A percentile compares a stretch with the other conserved stretches of the same genome.
These are phyloP conservation scores for Oryza punctata DNA, from an alignment of 176 grass and related monocot species.

Conservation along the genomic window DNA sequence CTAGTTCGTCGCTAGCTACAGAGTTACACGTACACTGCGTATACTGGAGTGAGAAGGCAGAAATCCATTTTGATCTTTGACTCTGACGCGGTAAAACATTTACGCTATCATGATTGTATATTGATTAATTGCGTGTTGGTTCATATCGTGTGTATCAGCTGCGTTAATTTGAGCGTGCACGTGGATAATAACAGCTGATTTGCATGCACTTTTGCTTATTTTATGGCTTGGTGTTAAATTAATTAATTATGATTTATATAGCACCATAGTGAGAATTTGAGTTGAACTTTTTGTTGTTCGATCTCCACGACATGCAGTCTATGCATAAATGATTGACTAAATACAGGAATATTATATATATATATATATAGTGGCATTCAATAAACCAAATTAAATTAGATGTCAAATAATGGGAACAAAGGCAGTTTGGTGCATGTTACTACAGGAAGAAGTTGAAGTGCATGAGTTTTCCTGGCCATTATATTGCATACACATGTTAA, in stretches of 20 bases:
- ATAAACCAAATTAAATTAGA: no score
- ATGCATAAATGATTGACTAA: background rate
- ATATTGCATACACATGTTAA: no score
- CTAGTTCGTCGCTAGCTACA: background rate
- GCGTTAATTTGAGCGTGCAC: background rate
- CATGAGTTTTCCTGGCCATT: no score
- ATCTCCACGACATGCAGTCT: background rate
- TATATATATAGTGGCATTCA: no score
- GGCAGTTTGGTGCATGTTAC: no score
- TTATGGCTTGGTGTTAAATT: background rate
- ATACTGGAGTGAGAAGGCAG: background rate
- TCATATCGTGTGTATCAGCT: background rate
- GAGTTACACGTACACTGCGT: background rate
- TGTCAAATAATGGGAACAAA: no score
- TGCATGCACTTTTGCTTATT: background rate
- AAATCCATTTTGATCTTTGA: background rate
- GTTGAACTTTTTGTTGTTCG: background rate
- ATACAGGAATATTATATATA: no score
- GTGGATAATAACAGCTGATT: background rate
- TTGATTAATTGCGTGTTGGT: background rate
- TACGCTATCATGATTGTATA: background rate
- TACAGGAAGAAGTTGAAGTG: no score
- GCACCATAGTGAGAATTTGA: background rate
- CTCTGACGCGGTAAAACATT: slow-evolving; percentile 23
- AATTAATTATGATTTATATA: background rate